Evolutionary conservation across 371 early-diverging fungal genomes (phyloP), one percentile per base, ranked within the genome.

Genomic region (Syncephalastrum monosporum): DNA sequence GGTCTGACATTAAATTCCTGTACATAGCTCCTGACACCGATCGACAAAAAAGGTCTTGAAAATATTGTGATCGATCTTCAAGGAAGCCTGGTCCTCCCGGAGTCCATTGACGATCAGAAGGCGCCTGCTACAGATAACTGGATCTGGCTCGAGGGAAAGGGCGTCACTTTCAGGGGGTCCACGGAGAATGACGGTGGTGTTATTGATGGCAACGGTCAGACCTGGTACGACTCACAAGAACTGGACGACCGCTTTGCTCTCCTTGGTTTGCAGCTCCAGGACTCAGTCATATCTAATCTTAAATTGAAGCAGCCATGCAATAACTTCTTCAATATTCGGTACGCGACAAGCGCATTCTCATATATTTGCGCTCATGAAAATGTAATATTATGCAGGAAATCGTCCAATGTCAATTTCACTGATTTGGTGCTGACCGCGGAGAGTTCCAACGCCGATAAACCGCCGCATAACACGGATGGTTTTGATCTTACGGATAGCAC

Each of bases 311-410:
- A 57, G 16, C 57, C 57, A 29, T 57, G 57, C 25, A 57, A 57
- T n/a, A 57, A 57, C 16, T 57, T 57, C 33, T 57, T 57, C 45
- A 50, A 57, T 57, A 43, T 57, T 16, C 50, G 57, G 57, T 57
- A 50, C 3, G 50, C 24, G n/a, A 7, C 50, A 50, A 5, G 27
- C 24, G 12, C 27, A 21, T 0, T 21, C 2, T 21, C 21, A 21
- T 0, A 21, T 21, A 21, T 21, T 21, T 21, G 21, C 2, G 21
- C 21, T 21, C 21, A 21, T 21, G 21, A 21, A 21, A 21, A 21
- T 21, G 21, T 21, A 0, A 21, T 21, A 21, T 21, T 21, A 24
- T 23, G 49, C n/a, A 21, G 42, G 52, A 14, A 52, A 52, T 55
- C 42, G 8, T 55, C 44, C 8, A 58, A 58, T 29, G 27, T 58